These are phyloP conservation scores for Claviceps sp. DNA, from an alignment of 2,329 filamentous ascomycete species.

Conservation along the genomic window DNA sequence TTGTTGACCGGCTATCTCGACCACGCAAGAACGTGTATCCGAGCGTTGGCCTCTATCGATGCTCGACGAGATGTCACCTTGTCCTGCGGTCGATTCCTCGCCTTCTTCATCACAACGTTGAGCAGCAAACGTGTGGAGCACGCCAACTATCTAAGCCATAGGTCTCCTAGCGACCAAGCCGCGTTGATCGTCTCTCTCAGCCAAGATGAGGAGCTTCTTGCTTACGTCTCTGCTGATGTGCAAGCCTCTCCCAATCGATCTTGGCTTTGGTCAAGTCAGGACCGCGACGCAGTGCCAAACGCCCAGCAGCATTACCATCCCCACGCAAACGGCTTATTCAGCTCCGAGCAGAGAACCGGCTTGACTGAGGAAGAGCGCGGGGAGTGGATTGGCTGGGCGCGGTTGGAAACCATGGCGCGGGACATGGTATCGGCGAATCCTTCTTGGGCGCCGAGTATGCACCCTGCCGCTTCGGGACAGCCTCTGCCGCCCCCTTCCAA, in stretches of 20 bases:
- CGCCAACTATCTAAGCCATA: slow-evolving; percentile 22
- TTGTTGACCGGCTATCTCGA: slow-evolving; percentile 62
- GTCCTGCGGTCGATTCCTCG: slow-evolving; percentile 67
- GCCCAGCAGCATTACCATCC: slow-evolving; percentile 10
- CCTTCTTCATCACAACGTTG: slow-evolving; percentile 65
- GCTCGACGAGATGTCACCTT: slow-evolving; percentile 58
- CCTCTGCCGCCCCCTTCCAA: slow-evolving; percentile 12
- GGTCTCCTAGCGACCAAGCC: slow-evolving; percentile 18
- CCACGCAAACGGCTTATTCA: slow-evolving; percentile 27
- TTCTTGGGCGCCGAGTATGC: slow-evolving; percentile 19
- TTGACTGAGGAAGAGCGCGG: slow-evolving; percentile 43
- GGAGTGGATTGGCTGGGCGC: slow-evolving; percentile 73
- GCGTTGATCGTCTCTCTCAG: slow-evolving; percentile 20
- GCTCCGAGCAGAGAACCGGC: slow-evolving; percentile 33
- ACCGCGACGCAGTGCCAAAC: slow-evolving; percentile 26
- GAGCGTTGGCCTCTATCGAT: slow-evolving; percentile 57
- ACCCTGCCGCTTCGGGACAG: slow-evolving; percentile 12
- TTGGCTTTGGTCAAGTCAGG: slow-evolving; percentile 69
- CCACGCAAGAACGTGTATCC: slow-evolving; percentile 58
- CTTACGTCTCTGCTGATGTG: slow-evolving; percentile 74
- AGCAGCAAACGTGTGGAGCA: slow-evolving; percentile 39
- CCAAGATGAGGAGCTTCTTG: slow-evolving; percentile 75
- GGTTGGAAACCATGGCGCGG: slow-evolving; percentile 42
- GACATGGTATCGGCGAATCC: slow-evolving; percentile 17
- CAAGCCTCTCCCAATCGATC: slow-evolving; percentile 65